phyloP scores from a whole-genome alignment of 345 rosid species.

The Melaleuca quinquenervia region DNA sequence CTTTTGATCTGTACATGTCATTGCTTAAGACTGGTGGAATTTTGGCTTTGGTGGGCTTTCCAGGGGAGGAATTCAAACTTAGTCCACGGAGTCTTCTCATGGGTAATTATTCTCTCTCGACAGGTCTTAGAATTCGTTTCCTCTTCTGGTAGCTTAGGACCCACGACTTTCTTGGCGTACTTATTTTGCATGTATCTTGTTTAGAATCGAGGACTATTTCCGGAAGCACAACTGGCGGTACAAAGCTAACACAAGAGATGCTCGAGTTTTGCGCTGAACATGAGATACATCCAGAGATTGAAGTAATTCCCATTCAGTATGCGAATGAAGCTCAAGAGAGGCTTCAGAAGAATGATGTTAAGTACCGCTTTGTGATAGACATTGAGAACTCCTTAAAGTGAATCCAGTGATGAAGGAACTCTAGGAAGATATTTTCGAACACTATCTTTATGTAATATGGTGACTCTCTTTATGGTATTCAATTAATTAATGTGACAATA shows the following conservation, averaged over 20 bases:
- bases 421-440: too few species aligned
- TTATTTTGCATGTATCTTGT: background rate
- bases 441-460: too few species aligned
- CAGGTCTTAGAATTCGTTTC: background rate
- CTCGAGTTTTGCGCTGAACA: slow-evolving; percentile 19
- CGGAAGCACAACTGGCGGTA: slow-evolving; percentile 22
- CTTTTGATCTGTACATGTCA: slow-evolving; percentile 62
- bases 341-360: slow-evolving; percentile 19
- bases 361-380: slow-evolving; percentile 24
- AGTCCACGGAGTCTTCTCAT: slow-evolving; percentile 10
- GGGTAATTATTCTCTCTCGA: slow-evolving; percentile 4
- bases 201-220: slow-evolving; percentile 13
- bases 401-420: too few species aligned
- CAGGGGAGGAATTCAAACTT: slow-evolving; percentile 17
- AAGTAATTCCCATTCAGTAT: slow-evolving; percentile 19
- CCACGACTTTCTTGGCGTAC: background rate
- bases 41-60: slow-evolving; percentile 18
- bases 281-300: slow-evolving; percentile 17
- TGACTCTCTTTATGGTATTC: background rate
- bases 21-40: slow-evolving; percentile 27
- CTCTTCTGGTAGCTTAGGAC: background rate
- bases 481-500: too few species aligned
- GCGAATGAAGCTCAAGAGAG: slow-evolving; percentile 28
- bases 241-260: slow-evolving; percentile 22
- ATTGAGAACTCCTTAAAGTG: slow-evolving; percentile 11